Evolutionary conservation across 1,284 basidiomycete species (phyloP), one percentile per base, ranked within the genome.

Genomic region (Rhodotorula sp.): DNA sequence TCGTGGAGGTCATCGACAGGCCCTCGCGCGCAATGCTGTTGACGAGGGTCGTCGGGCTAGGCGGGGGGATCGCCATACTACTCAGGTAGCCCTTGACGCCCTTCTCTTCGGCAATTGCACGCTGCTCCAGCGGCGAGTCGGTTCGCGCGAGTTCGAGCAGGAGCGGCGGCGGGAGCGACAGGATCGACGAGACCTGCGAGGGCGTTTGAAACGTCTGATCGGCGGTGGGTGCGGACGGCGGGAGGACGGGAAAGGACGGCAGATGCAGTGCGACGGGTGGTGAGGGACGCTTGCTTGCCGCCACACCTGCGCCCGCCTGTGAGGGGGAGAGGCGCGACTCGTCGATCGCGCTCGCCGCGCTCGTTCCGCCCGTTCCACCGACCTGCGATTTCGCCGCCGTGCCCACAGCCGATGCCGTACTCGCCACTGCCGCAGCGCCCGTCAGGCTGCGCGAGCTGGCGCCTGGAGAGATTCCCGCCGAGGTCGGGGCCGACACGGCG

Each of bases 131-230:
- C 2, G 66, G 70, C 32, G 67, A 66, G 39, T 69, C 63, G 36
- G 76, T 71, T 6, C 75, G 48, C 6, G 76, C 76, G 55, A 77
- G 70, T n/a, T 71, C 67, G 34, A 71, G 62, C 10, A 77, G 66
- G 39, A 77, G 73, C 7, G 67, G 60, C 1, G 75, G 67, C 5
- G 74, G 75, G 17, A 77, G 64, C 25, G 66, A 73, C 22, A 77
- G 67, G 68, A 77, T 77, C n/a, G 76, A 74, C 32, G 71, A 64
- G 50, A 77, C 73, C 57, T 77, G 76, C 21, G 62, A 69, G 3
- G 69, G 61, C 0, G 72, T 77, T 55, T 77, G 76, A 60, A 67
- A 70, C 12, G 70, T 66, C 48, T 76, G 75, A 17, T 72, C 61
- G 12, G 70, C 68, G 21, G 65, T 48, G 15, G 70, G 68, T 5